Base-by-base conservation (phyloP, 106 monocot species). In the Platanthera guangdongensis region DNA sequence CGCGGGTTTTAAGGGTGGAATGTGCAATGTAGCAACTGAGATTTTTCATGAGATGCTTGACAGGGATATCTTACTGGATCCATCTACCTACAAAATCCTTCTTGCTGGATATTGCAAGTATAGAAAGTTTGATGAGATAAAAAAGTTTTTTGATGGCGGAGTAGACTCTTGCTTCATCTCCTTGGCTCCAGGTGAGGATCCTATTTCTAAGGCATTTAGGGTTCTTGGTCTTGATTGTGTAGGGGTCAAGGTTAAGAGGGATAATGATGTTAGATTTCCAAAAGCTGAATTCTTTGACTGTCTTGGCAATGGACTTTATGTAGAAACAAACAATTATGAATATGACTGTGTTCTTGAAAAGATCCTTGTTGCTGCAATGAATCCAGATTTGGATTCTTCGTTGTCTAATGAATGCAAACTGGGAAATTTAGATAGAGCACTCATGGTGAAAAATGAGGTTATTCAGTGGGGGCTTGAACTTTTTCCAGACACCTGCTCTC, bases 201-300 rank as follows among this genome's bases (percentile, higher is more conserved):
- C 84, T 72, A 52, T 92, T 71, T 88, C 90, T 13, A 92, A 87
- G 79, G 87, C 80, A 15, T 88, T 99, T 74, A 57, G 64, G 22
- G 48, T 92, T 39, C 57, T 99, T 14, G 99, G 94, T 51, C 82
- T 99, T 78, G 88, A 85, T 72, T 13, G 65, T 57, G 70, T 97
- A 47, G 74, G 68, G 64, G 86, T 99, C 75, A 99, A 90, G 78
- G 63, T 99, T 50, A 99, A 88, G 76, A 86, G 99, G 76, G 87
- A 89, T 77, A 94, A 90, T 82, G 74, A 77, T 67, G 30, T 57
- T 49, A 77, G 83, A 39, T 65, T 80, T 76, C 79, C 83, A 19
- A 88, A 86, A 74, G 83, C 94, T 74, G 99, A 99, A 84, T 94
- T 90, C 72, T 94, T 94, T 74, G 99, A 99, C 79, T 82, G 74